Base-by-base conservation (phyloP, 2,329 filamentous ascomycete genomes). In the Ophiobolus disseminans region DNA sequence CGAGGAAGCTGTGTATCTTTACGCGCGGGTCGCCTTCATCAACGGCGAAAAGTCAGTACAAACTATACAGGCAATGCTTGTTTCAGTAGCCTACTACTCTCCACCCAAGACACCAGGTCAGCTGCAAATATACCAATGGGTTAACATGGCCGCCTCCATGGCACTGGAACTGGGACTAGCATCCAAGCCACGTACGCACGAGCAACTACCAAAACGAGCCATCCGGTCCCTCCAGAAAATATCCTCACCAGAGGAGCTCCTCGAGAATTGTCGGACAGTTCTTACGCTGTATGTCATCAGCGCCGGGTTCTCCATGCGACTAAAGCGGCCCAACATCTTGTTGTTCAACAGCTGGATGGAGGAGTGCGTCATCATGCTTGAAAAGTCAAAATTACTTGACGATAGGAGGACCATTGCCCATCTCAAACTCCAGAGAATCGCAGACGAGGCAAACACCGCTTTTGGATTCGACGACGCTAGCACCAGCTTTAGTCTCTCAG, bases 401-500 rank as follows among this genome's bases (percentile, higher is more conserved):
- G 70, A 73, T 22, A 61, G 62, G 23, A 54, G 64, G 14, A 57
- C 65, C 5, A 46, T 68, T 1, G 67, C 69, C 4, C 70, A 60
- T 61, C 36, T 72, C 10, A 65, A 66, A 34, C 53, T 73, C 4
- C 69, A 73, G 48, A 57, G 69, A 16, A 72, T 72, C 25, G 67
- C 68, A 7, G 70, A 73, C 38, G 70, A 73, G 52, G 67, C 69
- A 4, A 66, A 69, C 19, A 70, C 66, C 4, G 69, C 69, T 1
- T 73, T 71, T 45, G 70, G 69, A 9, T 72, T 73, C 20, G 70
- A 73, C 34, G 70, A 73, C 32, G 68, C 68, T 6, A 71, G 67
- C 26, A 73, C 70, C 4, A 71, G 67, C 48, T 73, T 73, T 37
- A 68, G 62, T 40, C 57, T 73, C 3, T 70, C 68, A 1, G 70